Conservation (phyloP, 345 rosid genomes). For the Linum lewisii region DNA sequence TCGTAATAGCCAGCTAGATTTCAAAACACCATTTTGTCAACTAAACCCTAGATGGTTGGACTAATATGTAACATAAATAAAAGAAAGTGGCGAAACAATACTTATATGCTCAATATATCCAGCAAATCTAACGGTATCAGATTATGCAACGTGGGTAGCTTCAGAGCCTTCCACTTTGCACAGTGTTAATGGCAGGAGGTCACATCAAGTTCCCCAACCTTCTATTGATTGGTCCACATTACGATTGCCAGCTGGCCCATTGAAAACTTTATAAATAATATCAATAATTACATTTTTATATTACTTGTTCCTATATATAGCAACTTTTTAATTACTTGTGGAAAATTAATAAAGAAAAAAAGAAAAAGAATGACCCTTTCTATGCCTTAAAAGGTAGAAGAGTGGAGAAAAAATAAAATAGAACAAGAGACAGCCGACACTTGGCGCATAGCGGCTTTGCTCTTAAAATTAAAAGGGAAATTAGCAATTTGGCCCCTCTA, state of each 20-base stretch:
- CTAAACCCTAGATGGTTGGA: too few species aligned
- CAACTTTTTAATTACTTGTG: not conserved
- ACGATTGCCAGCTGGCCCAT: not conserved
- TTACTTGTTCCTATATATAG: not conserved
- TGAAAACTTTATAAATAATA: too few species aligned
- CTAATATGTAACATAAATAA: too few species aligned
- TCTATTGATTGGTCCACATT: not conserved
- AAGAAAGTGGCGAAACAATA: not conserved
- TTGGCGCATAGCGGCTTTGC: not conserved
- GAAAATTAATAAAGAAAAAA: too few species aligned
- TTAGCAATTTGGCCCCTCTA: too few species aligned
- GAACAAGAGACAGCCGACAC: not conserved
- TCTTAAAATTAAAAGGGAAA: not conserved
- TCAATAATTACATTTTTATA: too few species aligned
- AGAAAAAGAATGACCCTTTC: not conserved
- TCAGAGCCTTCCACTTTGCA: not conserved
- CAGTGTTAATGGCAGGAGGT: not conserved
- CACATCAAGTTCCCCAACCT: not conserved
- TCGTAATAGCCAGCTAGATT: too few species aligned
- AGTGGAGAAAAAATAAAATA: not conserved
- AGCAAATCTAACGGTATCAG: not conserved
- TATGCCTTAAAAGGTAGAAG: not conserved
- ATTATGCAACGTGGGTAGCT: not conserved
- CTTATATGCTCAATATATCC: not conserved
- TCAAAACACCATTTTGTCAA: too few species aligned